Conservation (phyloP, 257 asterid species). For the Jasminum sambac region DNA sequence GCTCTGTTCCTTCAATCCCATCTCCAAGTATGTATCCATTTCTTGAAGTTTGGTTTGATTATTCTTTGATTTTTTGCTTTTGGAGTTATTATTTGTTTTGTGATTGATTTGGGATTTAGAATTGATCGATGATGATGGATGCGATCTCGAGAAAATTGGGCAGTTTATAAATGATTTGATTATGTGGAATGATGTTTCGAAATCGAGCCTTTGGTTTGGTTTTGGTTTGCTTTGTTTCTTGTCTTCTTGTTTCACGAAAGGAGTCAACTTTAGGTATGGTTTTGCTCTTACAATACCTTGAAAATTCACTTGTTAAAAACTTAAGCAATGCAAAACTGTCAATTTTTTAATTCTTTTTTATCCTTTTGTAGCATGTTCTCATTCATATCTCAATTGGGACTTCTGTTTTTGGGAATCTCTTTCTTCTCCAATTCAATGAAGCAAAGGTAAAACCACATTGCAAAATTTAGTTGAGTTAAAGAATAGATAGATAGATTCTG, state of each 20-base stretch:
- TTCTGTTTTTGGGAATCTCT: conserved; percentile 62
- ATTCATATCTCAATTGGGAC: conserved; percentile 71
- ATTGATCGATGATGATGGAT: conserved; percentile 41
- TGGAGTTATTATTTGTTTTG: conserved; percentile 5
- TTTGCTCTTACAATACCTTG: neutral
- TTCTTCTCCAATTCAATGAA: conserved; percentile 74
- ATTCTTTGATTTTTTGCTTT: neutral
- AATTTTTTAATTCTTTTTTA: too few relatives aligned
- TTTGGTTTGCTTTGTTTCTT: conserved; percentile 77
- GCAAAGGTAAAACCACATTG: conserved; percentile 50
- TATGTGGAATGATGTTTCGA: conserved; percentile 94
- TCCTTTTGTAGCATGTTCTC: conserved; percentile 71
- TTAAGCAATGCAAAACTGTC: neutral
- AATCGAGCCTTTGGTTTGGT: conserved; percentile 98
- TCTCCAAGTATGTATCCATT: conserved; percentile 50
- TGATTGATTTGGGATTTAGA: conserved; percentile 28
- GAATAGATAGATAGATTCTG: neutral
- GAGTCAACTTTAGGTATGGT: conserved; percentile 69
- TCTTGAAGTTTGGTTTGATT: neutral
- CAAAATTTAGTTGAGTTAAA: neutral
- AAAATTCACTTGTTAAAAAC: neutral
- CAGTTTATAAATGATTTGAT: conserved; percentile 55
- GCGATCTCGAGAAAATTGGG: conserved; percentile 54
- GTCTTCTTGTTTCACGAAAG: conserved; percentile 75
- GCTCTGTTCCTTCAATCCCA: conserved; percentile 35